Conservation (phyloP, 2,329 filamentous ascomycete species). For the Corynespora cassiicola region DNA sequence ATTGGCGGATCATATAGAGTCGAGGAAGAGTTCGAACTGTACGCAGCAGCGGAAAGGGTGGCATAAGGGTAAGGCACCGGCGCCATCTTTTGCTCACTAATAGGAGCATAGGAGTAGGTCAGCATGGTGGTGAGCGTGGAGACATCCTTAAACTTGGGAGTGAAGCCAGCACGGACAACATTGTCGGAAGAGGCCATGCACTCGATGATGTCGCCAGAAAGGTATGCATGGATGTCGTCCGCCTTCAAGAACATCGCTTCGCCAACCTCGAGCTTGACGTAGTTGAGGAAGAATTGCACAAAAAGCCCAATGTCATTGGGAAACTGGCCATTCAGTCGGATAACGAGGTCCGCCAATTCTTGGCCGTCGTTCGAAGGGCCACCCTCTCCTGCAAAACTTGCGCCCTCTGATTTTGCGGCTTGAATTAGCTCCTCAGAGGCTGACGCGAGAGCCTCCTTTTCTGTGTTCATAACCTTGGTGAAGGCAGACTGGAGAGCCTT, state of each 20-base stretch:
- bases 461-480: slow-evolving; percentile 79
- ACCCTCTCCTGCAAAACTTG: slow-evolving; percentile 77
- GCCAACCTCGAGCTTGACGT: slow-evolving; percentile 82
- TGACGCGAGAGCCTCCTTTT: slow-evolving; percentile 67
- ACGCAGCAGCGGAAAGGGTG: slow-evolving; percentile 80
- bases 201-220: slow-evolving; percentile 93
- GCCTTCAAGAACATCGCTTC: slow-evolving; percentile 96
- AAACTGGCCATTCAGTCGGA: slow-evolving; percentile 81
- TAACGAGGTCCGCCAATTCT: slow-evolving; percentile 77
- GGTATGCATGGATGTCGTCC: slow-evolving; percentile 96
- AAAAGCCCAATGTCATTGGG: slow-evolving; percentile 89
- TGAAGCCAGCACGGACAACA: slow-evolving; percentile 95
- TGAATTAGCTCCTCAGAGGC: slow-evolving; percentile 74
- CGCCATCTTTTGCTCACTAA: slow-evolving; percentile 91
- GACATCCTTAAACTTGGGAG: slow-evolving; percentile 98
- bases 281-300: slow-evolving; percentile 97
- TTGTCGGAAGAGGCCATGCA: slow-evolving; percentile 99
- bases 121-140: slow-evolving; percentile 86
- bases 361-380: slow-evolving; percentile 71
- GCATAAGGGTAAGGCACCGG: slow-evolving; percentile 86
- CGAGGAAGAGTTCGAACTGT: slow-evolving; percentile 75
- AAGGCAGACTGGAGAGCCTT: slow-evolving; percentile 78
- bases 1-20: slow-evolving; percentile 93
- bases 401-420: slow-evolving; percentile 71
- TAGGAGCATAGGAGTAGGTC: slow-evolving; percentile 94